Evolutionary conservation across 305 asterid species (phyloP).

Genomic region (Coffea humblotiana): DNA sequence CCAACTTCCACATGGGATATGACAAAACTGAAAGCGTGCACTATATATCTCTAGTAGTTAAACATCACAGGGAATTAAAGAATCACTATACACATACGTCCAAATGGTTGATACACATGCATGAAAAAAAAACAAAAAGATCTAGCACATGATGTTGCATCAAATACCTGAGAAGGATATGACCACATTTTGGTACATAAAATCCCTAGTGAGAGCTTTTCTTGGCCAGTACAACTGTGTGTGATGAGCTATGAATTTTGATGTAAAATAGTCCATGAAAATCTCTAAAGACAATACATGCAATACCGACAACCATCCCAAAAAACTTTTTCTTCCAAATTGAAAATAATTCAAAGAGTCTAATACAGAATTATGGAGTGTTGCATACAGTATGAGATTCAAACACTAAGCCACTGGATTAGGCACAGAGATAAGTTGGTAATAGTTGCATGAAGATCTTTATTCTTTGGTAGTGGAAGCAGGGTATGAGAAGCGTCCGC

Average conservation of each 20-base stretch:
- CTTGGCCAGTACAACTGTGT: background rate
- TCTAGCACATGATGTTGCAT: background rate
- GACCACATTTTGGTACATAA: background rate
- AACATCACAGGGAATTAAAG: background rate
- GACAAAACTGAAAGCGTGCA: background rate
- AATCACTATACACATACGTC: background rate
- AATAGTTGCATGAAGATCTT: background rate
- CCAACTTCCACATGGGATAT: background rate
- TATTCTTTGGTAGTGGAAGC: background rate
- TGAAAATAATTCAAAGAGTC: background rate
- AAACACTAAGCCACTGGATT: background rate
- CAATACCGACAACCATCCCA: background rate
- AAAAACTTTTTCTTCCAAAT: background rate
- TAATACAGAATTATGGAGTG: background rate
- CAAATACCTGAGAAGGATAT: background rate
- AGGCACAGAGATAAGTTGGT: background rate
- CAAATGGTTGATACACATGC: background rate
- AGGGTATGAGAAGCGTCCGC: background rate
- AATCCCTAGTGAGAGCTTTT: background rate
- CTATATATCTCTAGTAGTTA: too few species aligned
- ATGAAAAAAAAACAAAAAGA: background rate
- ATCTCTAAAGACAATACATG: background rate
- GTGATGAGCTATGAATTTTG: background rate
- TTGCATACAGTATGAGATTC: too few species aligned
- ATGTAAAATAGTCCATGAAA: background rate